Evolutionary conservation across 2,329 filamentous ascomycete species (phyloP), one percentile per base, ranked within the genome.

Genomic region (Fusarium sp.): DNA sequence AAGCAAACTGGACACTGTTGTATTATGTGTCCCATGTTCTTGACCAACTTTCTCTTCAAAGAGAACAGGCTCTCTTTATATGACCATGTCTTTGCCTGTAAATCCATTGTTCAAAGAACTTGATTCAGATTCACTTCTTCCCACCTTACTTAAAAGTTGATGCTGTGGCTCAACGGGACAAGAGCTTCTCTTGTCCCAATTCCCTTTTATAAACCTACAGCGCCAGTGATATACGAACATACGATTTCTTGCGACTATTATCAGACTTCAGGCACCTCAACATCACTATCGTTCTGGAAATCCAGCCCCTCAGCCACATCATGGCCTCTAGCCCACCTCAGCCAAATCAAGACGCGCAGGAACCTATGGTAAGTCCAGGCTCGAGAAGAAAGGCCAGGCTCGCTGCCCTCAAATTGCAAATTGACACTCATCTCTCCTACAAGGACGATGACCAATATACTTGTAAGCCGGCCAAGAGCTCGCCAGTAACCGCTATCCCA

Each of bases 41-140:
- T 31, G 29, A 4, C 2, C 6, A 16, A 8, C 13, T 55, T 16
- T 27, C 9, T 6, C 11, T 1, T 33, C 46, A 58, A 64, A 64
- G 44, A 40, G 13, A 13, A 0, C 18, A 10, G n/a, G 3, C 1
- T n/a, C 2, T 6, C 29, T 33, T 31, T 16, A 59, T 34, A 38
- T 18, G 8, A 4, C 9, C 10, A 14, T 8, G 7, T 42, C 65
- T 53, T 67, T 71, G 51, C 60, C 18, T 27, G n/a, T 18, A 14
- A 1, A 5, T 4, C 4, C 27, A 40, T 65, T 68, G 55, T 68
- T 72, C 69, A 53, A 61, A 23, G n/a, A 16, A 8, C 6, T 1
- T 27, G 27, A 27, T 54, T 18, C 20, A 23, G 25, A 6, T 42
- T 36, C 50, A 57, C 29, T 38, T 27, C 9, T 7, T 14, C 16